Base-by-base conservation (phyloP, 106 monocot species). In the Acanthochlamys bracteata region DNA sequence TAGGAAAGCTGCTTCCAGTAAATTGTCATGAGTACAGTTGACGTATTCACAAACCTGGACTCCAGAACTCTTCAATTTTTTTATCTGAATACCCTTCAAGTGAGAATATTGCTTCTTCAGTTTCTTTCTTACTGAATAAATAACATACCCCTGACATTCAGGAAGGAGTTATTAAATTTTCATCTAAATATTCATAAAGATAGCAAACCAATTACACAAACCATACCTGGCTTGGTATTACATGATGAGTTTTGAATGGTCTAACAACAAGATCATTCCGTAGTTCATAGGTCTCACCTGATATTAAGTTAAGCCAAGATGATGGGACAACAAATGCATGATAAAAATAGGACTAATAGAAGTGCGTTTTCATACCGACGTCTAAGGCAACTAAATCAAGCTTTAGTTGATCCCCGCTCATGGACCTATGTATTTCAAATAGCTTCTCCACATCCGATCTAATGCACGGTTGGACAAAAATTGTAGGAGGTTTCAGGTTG, bases 211-310 rank as follows among this genome's bases (percentile, higher is more conserved):
- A 51, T 65, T 27, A 39, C 41, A 25, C 39, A 51, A 54, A 54
- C 10, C 16, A 41, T 73, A 98, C 96, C 88, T 98, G 96, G 73
- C 96, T 98, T 23, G 96, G 91, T 61, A 98, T 88, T 43, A 85
- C 88, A 81, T 98, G 96, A 59, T 78, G 73, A 20, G 96, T 98
- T 77, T 74, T 76, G 67, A 98, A 98, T 77, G 96, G 96, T 66
- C 91, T 85, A 20, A 86, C 91, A 75, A 98, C 92, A 79, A 98
- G 85, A 60, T 98, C 85, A 83, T 92, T 98, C 47, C 96, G 77
- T 65, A 98, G 76, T 69, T 98, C 91, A 77, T 92, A 98, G 0
- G 96, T 98, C 69, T 98, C 96, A 24, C 92, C 96, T 98, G 55
- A 66, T 65, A 64, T 39, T 53, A 27, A 17, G 59, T 41, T 4